Conservation (phyloP, 2,329 filamentous ascomycete genomes). For the Proliferodiscus dingleyae region DNA sequence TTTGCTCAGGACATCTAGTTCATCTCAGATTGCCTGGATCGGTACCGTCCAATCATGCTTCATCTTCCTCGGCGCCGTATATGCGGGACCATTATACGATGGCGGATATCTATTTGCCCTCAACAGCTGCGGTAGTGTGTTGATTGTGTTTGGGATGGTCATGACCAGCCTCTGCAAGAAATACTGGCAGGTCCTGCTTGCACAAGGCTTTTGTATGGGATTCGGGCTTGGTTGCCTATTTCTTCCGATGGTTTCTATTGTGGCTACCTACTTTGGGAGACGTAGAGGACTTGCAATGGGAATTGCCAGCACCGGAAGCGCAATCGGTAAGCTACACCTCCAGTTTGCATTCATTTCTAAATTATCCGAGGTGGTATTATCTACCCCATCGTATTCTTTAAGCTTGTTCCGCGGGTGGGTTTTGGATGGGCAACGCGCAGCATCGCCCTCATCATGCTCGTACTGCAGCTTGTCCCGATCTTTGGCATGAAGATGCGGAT, state of each 20-base stretch:
- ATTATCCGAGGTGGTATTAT: constrained; percentile 48
- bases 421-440: constrained; percentile 53
- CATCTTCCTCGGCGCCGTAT: constrained; percentile 45
- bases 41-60: constrained; percentile 44
- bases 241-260: constrained; percentile 35
- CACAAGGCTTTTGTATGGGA: constrained; percentile 41
- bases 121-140: constrained; percentile 44
- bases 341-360: not conserved
- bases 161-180: constrained; percentile 52
- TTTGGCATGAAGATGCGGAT: constrained; percentile 4
- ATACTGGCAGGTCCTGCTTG: constrained; percentile 48
- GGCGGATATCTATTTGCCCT: constrained; percentile 52
- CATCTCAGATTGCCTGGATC: constrained; percentile 41
- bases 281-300: constrained; percentile 42
- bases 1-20: constrained; percentile 34
- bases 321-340: not conserved
- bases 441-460: constrained; percentile 41
- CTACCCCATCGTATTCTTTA: constrained; percentile 55
- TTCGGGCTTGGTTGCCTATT: constrained; percentile 41
- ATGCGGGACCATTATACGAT: constrained; percentile 59
- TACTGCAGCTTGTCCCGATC: not conserved
- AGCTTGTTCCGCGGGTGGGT: constrained; percentile 45
- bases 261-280: constrained; percentile 43
- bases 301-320: constrained; percentile 39
- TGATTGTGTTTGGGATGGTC: constrained; percentile 58